Conservation (phyloP, 176 grass and related monocot species). For the Triticum urartu region DNA sequence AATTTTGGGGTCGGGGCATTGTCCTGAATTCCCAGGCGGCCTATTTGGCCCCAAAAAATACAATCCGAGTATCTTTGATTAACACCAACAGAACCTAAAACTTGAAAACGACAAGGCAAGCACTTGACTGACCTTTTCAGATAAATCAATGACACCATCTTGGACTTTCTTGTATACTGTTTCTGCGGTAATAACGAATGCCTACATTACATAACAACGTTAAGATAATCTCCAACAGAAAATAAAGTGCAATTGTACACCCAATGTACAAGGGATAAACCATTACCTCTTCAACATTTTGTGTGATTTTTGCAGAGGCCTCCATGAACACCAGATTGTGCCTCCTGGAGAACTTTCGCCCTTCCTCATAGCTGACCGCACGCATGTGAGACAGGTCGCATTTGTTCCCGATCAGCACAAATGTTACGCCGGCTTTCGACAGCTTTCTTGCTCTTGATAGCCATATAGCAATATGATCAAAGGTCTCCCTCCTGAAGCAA, state of each 20-base stretch:
- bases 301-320: constrained; percentile 61
- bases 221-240: neutral
- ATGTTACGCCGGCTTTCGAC: constrained; percentile 51
- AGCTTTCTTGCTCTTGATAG: constrained; percentile 60
- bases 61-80: neutral
- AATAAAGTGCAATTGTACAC: neutral
- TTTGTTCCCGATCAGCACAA: constrained; percentile 64
- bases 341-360: constrained; percentile 64
- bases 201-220: constrained; percentile 8
- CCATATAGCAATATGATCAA: constrained; percentile 64
- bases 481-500: constrained; percentile 62
- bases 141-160: constrained; percentile 63
- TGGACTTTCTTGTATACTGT: constrained; percentile 63
- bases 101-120: too few relatives aligned
- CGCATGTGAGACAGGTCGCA: constrained; percentile 61
- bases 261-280: neutral
- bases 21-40: too few relatives aligned
- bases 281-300: constrained; percentile 61
- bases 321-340: constrained; percentile 65
- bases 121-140: constrained; percentile 42
- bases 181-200: constrained; percentile 46
- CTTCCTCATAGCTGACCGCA: constrained; percentile 66
- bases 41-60: too few relatives aligned
- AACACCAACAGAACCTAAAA: neutral
- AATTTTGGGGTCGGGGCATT: too few relatives aligned